A percentile compares a stretch with the other conserved stretches of the same genome.
Evolutionary conservation across 2,329 filamentous ascomycete genomes (phyloP).

Genomic region (Tympanopsis confertula): DNA sequence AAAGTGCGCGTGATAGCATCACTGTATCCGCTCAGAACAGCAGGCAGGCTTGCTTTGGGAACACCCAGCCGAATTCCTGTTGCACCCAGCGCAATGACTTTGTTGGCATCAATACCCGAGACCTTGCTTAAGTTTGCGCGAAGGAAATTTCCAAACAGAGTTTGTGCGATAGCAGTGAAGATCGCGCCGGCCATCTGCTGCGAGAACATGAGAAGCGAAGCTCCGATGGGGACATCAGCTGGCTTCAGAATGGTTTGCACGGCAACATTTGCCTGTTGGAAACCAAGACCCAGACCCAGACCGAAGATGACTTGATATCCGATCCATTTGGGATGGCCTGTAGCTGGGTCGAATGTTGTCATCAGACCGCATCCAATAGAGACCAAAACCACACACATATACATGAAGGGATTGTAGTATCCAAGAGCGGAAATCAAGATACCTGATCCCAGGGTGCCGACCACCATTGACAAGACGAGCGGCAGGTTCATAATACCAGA

Average conservation of each 20-base stretch:
- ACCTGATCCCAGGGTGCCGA: constrained; percentile 11
- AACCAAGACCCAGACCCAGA: constrained; percentile 13
- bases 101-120: constrained; percentile 3
- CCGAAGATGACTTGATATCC: constrained; percentile 17
- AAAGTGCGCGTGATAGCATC: constrained; percentile 8
- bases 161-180: constrained; percentile 11
- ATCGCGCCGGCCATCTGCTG: constrained; percentile 11
- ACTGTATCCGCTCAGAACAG: constrained; percentile 9
- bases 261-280: constrained; percentile 12
- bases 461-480: constrained; percentile 11
- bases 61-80: constrained; percentile 5
- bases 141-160: constrained; percentile 10
- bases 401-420: constrained; percentile 15
- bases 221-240: constrained; percentile 11
- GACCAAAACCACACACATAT: constrained; percentile 7
- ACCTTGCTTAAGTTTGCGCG: constrained; percentile 6
- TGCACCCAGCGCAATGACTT: constrained; percentile 4
- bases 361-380: constrained; percentile 14
- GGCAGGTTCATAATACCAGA: constrained; percentile 19
- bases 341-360: constrained; percentile 9
- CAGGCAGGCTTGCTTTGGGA: constrained; percentile 6
- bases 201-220: constrained; percentile 11
- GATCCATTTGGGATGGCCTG: constrained; percentile 10
- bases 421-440: constrained; percentile 10
- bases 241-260: constrained; percentile 12